A percentile compares a stretch with the other conserved stretches of the same genome.
Conservation (phyloP, 2,329 filamentous ascomycete genomes). For the Arthrobotrys sinensis region DNA sequence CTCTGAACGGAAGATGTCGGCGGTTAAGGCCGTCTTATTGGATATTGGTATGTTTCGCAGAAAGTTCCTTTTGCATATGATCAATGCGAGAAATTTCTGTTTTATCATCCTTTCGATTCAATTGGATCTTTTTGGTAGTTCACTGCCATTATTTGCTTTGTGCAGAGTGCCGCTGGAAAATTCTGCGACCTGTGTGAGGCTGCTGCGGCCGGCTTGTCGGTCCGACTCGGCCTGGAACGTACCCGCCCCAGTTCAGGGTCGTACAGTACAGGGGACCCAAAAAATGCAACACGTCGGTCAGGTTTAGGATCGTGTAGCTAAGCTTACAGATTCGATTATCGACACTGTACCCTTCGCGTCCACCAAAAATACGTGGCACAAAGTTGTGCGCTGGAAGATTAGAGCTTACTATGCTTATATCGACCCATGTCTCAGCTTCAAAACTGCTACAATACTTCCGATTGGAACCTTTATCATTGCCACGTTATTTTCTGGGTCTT, state of each 20-base stretch:
- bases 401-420: slow-evolving; percentile 14
- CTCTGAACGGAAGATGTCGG: slow-evolving; percentile 43
- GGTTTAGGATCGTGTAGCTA: slow-evolving; percentile 20
- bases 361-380: slow-evolving; percentile 47
- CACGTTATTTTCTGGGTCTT: slow-evolving; percentile 6
- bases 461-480: slow-evolving; percentile 29
- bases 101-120: slow-evolving; percentile 6
- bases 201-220: slow-evolving; percentile 55
- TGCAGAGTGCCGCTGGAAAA: slow-evolving; percentile 19
- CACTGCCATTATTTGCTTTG: slow-evolving; percentile 8
- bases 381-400: slow-evolving; percentile 21
- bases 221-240: slow-evolving; percentile 51
- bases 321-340: slow-evolving; percentile 6
- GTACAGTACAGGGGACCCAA: slow-evolving; percentile 8
- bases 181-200: slow-evolving; percentile 27
- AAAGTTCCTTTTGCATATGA: slow-evolving; percentile 5
- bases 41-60: slow-evolving; percentile 51
- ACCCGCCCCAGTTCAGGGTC: slow-evolving; percentile 16
- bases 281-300: slow-evolving; percentile 49
- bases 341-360: slow-evolving; percentile 13
- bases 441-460: slow-evolving; percentile 1
- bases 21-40: slow-evolving; percentile 50
- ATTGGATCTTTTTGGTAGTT: slow-evolving; percentile 3
- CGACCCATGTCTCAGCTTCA: slow-evolving; percentile 16
- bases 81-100: slow-evolving; percentile 16